These are phyloP conservation scores for Populus hybrid DNA, from an alignment of 441 rosid species.

Conservation along the genomic window DNA sequence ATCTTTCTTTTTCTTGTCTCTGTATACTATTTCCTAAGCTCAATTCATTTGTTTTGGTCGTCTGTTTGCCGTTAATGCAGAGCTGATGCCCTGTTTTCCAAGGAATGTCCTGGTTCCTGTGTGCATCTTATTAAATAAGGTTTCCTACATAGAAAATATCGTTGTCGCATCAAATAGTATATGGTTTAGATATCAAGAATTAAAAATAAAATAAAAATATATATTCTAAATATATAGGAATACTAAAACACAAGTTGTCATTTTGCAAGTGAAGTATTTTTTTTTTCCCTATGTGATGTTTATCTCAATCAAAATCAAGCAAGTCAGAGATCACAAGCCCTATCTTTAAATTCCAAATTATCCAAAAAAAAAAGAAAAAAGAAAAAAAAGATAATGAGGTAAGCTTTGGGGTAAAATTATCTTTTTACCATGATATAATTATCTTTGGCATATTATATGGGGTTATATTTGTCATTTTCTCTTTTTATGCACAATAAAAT, in stretches of 20 bases:
- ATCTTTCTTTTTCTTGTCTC: background rate
- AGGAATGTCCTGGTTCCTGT: background rate
- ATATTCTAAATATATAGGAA: background rate
- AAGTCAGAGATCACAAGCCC: background rate
- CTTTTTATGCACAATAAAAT: no score
- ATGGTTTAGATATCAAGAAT: background rate
- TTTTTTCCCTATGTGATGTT: background rate
- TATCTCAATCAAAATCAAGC: background rate
- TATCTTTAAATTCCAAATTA: background rate
- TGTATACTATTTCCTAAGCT: background rate
- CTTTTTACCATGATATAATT: no score
- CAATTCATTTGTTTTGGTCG: background rate
- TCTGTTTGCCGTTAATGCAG: background rate
- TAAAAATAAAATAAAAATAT: background rate
- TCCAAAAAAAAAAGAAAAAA: no score
- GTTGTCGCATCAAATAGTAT: background rate
- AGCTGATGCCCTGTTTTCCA: background rate
- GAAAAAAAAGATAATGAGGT: no score
- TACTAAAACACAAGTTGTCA: background rate
- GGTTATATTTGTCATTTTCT: no score
- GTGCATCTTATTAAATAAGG: background rate
- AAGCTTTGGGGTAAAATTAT: no score
- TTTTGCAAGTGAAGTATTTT: background rate
- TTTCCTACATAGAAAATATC: background rate
- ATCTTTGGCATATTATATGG: no score